Evolutionary conservation across 306 rosid species (phyloP).

Genomic region (Cicer judaicum): DNA sequence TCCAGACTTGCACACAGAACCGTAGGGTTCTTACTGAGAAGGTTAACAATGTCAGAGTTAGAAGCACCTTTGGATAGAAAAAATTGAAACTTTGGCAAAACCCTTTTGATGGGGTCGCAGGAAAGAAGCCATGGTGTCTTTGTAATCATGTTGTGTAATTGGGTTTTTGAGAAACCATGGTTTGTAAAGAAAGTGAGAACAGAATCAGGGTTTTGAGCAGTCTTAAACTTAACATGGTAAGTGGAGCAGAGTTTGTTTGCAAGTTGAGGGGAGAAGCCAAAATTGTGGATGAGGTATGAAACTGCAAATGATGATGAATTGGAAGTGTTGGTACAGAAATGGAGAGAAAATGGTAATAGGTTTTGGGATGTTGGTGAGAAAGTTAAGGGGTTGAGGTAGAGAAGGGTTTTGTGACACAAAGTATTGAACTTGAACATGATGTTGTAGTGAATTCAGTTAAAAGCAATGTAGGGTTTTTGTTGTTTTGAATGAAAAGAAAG

Average conservation of each 20-base stretch:
- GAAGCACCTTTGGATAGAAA: background rate
- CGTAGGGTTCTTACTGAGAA: background rate
- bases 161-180: background rate
- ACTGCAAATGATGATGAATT: background rate
- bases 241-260: conserved; percentile 1
- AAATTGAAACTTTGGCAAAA: conserved; percentile 39
- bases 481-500: no score
- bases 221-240: background rate
- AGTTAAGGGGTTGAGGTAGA: background rate
- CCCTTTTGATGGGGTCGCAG: background rate
- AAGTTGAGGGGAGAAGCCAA: background rate
- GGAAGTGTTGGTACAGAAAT: background rate
- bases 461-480: no score
- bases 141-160: no score
- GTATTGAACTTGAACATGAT: no score
- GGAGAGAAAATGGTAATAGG: background rate
- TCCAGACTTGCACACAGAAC: background rate
- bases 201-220: background rate
- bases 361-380: background rate
- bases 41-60: background rate
- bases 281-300: background rate
- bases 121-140: background rate
- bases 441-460: no score
- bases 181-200: background rate
- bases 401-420: background rate